phyloP scores from a whole-genome alignment of 805 yeast species.

The Kazachstania psychrophila region DNA sequence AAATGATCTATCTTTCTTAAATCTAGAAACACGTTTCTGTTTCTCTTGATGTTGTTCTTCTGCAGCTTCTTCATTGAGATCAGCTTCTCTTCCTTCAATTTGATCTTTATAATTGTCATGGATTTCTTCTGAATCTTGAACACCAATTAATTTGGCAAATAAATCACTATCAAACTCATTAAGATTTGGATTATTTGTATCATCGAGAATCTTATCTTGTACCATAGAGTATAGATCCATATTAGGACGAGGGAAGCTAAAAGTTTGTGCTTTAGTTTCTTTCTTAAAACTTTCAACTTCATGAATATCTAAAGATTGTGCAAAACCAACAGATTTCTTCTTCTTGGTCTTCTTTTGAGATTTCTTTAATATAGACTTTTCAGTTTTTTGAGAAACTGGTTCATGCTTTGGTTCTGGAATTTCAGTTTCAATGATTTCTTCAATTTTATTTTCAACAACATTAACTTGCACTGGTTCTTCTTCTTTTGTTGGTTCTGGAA shows the following conservation, averaged over 20 bases:
- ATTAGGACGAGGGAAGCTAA: conserved; percentile 6
- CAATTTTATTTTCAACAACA: not conserved
- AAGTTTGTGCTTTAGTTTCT: conserved; percentile 26
- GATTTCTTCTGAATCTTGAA: conserved; percentile 23
- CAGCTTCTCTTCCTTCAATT: conserved; percentile 4
- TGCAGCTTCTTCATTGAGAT: conserved; percentile 5
- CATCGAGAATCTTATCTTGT: conserved; percentile 7
- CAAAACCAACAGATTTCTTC: conserved; percentile 28
- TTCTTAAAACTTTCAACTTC: conserved; percentile 28
- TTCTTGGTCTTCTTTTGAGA: conserved; percentile 7
- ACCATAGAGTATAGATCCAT: conserved; percentile 3
- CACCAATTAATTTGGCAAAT: conserved; percentile 27
- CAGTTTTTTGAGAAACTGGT: not conserved
- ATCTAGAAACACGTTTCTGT: conserved; percentile 23
- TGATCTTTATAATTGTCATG: conserved; percentile 21
- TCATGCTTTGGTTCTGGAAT: not conserved
- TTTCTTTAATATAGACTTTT: conserved; percentile 11
- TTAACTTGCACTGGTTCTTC: not conserved
- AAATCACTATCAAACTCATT: conserved; percentile 27
- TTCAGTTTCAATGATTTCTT: not conserved
- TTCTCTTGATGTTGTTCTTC: conserved; percentile 1
- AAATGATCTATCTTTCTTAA: conserved; percentile 20
- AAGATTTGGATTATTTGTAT: conserved; percentile 9
- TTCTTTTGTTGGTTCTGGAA: not conserved
- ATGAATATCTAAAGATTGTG: conserved; percentile 23